Evolutionary conservation across 768 basidiomycete genomes (phyloP).

Genomic region (Aureoboletus auriporus): DNA sequence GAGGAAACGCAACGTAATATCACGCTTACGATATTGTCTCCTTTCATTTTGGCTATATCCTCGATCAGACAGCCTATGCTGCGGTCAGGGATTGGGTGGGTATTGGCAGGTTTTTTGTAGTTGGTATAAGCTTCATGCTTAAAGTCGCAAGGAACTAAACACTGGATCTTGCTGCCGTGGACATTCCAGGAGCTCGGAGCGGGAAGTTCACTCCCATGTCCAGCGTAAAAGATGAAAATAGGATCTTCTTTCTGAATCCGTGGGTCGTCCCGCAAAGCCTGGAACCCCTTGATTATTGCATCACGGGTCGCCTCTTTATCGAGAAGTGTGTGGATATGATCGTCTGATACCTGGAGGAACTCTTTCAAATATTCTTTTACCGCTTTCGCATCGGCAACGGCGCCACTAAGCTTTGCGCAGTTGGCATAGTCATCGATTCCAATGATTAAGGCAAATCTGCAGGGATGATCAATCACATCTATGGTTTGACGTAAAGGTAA

Average conservation of each 20-base stretch:
- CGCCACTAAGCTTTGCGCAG: conserved; percentile 30
- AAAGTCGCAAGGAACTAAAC: conserved; percentile 34
- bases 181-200: conserved; percentile 26
- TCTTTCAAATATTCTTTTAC: conserved; percentile 32
- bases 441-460: conserved; percentile 37
- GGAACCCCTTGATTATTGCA: conserved; percentile 29
- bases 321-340: conserved; percentile 36
- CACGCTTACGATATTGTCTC: conserved; percentile 40
- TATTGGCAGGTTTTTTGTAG: conserved; percentile 15
- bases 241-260: conserved; percentile 28
- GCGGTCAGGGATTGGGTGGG: conserved; percentile 41
- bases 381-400: conserved; percentile 38
- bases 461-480: background rate
- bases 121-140: conserved; percentile 8
- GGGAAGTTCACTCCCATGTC: conserved; percentile 37
- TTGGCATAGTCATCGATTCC: conserved; percentile 39
- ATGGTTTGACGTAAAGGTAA: too few species aligned
- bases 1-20: background rate
- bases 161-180: conserved; percentile 23
- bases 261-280: conserved; percentile 21
- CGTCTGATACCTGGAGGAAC: conserved; percentile 26
- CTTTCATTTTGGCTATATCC: conserved; percentile 34
- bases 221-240: conserved; percentile 43
- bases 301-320: conserved; percentile 35
- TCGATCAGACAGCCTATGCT: conserved; percentile 37